Evolutionary conservation across 768 basidiomycete genomes (phyloP).

Genomic region (Trichaptum fuscoviolaceum): DNA sequence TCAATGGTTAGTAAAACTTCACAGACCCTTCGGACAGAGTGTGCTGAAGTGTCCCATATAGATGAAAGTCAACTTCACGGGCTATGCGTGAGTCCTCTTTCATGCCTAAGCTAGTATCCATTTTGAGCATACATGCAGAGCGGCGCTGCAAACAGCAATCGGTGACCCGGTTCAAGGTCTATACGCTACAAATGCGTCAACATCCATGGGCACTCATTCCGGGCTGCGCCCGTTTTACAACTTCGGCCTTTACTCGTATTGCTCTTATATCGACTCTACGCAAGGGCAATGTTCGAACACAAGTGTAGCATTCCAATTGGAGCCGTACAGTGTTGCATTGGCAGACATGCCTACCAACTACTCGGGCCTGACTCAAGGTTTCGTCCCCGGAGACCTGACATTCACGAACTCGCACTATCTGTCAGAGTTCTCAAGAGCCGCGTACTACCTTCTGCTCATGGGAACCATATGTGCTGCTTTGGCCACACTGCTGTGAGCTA

Average conservation of each 20-base stretch:
- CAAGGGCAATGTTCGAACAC: constrained; percentile 61
- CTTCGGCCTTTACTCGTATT: constrained; percentile 80
- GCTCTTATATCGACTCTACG: constrained; percentile 53
- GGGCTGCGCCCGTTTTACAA: constrained; percentile 70
- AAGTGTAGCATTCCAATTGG: constrained; percentile 52
- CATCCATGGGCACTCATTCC: constrained; percentile 47
- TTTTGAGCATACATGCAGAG: constrained; percentile 28
- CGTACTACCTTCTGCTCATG: constrained; percentile 71
- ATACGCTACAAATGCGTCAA: constrained; percentile 61
- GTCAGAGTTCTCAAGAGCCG: constrained; percentile 57
- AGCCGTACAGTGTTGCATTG: constrained; percentile 58
- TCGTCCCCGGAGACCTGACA: constrained; percentile 43
- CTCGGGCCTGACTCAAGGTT: constrained; percentile 44
- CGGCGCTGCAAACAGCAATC: constrained; percentile 43
- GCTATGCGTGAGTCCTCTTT: constrained; percentile 51
- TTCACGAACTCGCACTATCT: constrained; percentile 60
- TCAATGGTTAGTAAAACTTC: constrained; percentile 53
- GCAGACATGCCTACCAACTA: constrained; percentile 68
- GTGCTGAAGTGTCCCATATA: constrained; percentile 21
- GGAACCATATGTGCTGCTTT: constrained; percentile 64
- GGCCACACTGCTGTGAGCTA: constrained; percentile 60
- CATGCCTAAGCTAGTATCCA: constrained; percentile 9
- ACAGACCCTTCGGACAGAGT: constrained; percentile 15
- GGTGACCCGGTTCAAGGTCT: constrained; percentile 56
- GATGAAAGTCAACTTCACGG: constrained; percentile 66